Conservation (phyloP, 1,284 basidiomycete genomes). For the Coriolopsis trogii region DNA sequence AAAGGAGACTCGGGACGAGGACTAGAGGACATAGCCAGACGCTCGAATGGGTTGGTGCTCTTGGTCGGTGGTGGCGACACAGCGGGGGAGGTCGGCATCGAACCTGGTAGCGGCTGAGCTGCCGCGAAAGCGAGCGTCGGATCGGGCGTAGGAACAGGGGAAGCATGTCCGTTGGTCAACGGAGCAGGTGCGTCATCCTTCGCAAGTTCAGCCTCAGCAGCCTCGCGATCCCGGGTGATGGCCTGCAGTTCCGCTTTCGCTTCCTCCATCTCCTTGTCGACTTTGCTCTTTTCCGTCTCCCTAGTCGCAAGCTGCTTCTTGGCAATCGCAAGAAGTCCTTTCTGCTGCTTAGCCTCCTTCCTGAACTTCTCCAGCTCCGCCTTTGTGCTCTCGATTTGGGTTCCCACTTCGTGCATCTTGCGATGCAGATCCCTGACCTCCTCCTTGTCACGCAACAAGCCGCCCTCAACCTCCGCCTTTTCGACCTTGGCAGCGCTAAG, state of each 20-base stretch:
- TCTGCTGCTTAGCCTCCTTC: constrained; percentile 96
- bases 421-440: constrained; percentile 88
- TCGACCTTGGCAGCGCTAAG: constrained; percentile 88
- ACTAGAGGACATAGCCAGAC: constrained; percentile 56
- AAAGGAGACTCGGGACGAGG: constrained; percentile 62
- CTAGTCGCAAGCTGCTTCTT: constrained; percentile 92
- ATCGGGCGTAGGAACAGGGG: constrained; percentile 32
- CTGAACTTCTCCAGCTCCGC: constrained; percentile 84
- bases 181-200: constrained; percentile 31
- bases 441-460: constrained; percentile 91
- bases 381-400: constrained; percentile 76
- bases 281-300: constrained; percentile 76
- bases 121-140: constrained; percentile 64
- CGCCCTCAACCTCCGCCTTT: constrained; percentile 91
- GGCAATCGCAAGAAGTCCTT: constrained; percentile 91
- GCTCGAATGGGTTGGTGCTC: constrained; percentile 95
- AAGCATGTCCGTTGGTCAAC: constrained; percentile 29
- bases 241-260: constrained; percentile 56
- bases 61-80: constrained; percentile 45
- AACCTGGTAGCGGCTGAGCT: constrained; percentile 66
- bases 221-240: constrained; percentile 59
- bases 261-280: constrained; percentile 74
- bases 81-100: constrained; percentile 73
- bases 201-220: constrained; percentile 54
- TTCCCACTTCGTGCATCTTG: constrained; percentile 80